Conservation (phyloP, 371 early-diverging fungal species). For the Umbelopsis sp. region DNA sequence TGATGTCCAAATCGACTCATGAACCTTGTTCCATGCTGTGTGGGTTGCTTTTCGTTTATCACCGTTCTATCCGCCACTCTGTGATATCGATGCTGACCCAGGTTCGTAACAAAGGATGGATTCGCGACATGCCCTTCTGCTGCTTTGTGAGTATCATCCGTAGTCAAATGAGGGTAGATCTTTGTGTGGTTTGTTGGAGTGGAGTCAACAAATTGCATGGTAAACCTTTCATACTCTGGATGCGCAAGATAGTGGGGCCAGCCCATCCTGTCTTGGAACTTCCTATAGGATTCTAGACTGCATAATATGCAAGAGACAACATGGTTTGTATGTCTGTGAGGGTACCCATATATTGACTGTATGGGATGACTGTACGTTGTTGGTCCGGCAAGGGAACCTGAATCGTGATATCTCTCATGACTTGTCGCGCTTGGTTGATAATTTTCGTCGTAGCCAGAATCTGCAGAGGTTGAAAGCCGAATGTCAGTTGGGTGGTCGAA, state of each 20-base stretch:
- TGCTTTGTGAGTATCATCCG: background rate
- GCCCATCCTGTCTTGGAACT: conserved; percentile 10
- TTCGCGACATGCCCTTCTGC: no score
- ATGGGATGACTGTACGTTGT: background rate
- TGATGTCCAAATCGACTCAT: no score
- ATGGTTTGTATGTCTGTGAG: background rate
- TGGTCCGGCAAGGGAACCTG: no score
- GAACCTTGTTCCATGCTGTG: no score
- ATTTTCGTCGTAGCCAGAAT: background rate
- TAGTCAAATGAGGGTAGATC: conserved; percentile 2
- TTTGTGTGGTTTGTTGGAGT: background rate
- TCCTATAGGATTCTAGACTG: background rate
- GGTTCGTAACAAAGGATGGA: no score
- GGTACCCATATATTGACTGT: background rate
- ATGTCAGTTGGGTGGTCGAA: background rate
- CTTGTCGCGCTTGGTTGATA: background rate
- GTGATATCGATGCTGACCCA: no score
- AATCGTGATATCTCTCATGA: background rate
- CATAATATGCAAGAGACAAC: conserved; percentile 7
- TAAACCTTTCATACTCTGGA: background rate
- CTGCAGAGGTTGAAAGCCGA: background rate
- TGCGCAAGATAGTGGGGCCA: conserved; percentile 4
- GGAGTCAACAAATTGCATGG: background rate
- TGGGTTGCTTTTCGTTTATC: no score
- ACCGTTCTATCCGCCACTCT: no score